phyloP scores from a whole-genome alignment of 2,329 filamentous ascomycete species.

The Aspergillus neotritici region DNA sequence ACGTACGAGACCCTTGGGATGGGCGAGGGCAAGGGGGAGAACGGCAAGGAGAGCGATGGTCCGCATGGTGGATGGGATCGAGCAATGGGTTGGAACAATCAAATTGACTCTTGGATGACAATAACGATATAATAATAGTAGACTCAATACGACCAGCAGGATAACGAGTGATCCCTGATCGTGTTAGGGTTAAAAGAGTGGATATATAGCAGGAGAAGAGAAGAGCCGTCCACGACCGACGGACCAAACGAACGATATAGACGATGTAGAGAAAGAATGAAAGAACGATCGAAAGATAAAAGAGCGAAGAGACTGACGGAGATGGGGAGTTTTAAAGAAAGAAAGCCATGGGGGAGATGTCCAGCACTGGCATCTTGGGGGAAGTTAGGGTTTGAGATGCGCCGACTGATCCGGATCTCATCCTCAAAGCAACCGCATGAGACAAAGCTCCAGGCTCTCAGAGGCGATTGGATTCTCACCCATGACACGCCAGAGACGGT shows the following conservation, averaged over 20 bases:
- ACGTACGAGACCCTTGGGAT: slow-evolving; percentile 43
- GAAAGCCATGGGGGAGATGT: no score
- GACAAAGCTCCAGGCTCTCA: no score
- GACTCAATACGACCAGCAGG: neutral
- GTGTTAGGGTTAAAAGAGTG: neutral
- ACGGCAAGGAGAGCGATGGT: slow-evolving; percentile 18
- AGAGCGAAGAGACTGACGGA: neutral
- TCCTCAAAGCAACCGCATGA: no score
- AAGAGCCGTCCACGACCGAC: neutral
- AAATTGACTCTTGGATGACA: no score
- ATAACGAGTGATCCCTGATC: neutral
- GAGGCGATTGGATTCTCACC: no score
- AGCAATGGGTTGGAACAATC: no score
- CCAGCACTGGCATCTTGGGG: no score
- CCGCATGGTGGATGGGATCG: slow-evolving; percentile 31
- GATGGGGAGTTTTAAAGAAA: no score
- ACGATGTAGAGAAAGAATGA: neutral
- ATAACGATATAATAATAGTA: slow-evolving; percentile 26
- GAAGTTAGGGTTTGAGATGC: no score
- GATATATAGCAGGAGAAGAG: neutral
- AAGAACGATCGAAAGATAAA: neutral
- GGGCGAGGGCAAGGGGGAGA: slow-evolving; percentile 41
- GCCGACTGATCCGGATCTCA: no score
- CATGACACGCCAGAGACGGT: no score
- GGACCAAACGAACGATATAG: neutral